Evolutionary conservation across 2,329 filamentous ascomycete genomes (phyloP).

Genomic region (Colletotrichum sp.): DNA sequence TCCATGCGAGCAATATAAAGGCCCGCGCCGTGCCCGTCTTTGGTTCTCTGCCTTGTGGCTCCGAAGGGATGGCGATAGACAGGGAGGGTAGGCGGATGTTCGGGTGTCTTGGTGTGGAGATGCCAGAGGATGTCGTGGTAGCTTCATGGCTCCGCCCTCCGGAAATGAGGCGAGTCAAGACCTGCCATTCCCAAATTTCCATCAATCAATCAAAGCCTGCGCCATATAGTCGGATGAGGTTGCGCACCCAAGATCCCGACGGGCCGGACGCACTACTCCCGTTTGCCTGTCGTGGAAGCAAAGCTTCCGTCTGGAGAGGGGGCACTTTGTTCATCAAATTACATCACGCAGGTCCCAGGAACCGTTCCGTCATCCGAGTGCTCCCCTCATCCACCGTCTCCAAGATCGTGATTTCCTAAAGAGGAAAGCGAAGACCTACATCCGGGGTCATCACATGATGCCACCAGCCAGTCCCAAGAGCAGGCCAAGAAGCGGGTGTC

Average conservation of each 20-base stretch:
- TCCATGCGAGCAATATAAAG: slow-evolving; percentile 1
- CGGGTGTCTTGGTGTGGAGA: not conserved
- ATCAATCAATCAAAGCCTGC: slow-evolving; percentile 4
- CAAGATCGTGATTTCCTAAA: not conserved
- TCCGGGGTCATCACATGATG: not conserved
- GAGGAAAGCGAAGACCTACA: not conserved
- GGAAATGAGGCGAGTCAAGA: not conserved
- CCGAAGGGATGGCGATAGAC: not conserved
- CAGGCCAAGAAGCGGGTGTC: not conserved
- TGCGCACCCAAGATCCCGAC: not conserved
- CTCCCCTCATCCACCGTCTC: not conserved
- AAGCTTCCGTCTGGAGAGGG: slow-evolving; percentile 10
- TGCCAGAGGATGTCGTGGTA: not conserved
- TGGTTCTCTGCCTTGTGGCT: not conserved
- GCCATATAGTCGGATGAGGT: not conserved
- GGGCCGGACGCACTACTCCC: slow-evolving; percentile 8
- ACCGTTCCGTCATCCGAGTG: not conserved
- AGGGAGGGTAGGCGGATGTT: not conserved
- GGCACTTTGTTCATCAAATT: not conserved
- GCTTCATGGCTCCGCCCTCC: not conserved
- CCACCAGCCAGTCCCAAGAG: not conserved
- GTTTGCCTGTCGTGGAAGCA: not conserved
- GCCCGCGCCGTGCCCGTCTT: not conserved
- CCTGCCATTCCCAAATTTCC: not conserved
- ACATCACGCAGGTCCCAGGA: slow-evolving; percentile 18